Evolutionary conservation across 2,329 filamentous ascomycete species (phyloP).

Genomic region (Botrytis galanthina): DNA sequence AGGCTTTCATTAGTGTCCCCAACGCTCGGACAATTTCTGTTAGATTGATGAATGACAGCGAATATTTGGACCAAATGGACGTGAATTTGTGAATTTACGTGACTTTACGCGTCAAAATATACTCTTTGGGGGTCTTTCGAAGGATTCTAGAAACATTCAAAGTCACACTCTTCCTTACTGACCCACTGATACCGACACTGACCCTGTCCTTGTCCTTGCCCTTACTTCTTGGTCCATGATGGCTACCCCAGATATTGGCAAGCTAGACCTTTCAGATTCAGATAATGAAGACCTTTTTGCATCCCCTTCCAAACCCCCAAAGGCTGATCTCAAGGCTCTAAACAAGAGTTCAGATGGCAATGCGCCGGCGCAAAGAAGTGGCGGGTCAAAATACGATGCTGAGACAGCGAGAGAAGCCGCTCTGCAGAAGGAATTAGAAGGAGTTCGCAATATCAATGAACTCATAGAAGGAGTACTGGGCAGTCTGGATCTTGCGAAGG

Average conservation of each 20-base stretch:
- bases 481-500: slow-evolving; percentile 68
- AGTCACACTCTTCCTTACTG: not conserved
- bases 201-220: not conserved
- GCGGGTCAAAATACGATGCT: slow-evolving; percentile 56
- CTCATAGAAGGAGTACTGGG: slow-evolving; percentile 77
- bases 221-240: slow-evolving; percentile 20
- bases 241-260: slow-evolving; percentile 50
- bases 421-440: slow-evolving; percentile 76
- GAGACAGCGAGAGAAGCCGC: slow-evolving; percentile 70
- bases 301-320: slow-evolving; percentile 48
- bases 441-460: slow-evolving; percentile 80
- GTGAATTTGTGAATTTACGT: slow-evolving; percentile 1
- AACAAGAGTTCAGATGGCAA: slow-evolving; percentile 31
- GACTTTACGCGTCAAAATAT: slow-evolving; percentile 12
- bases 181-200: not conserved
- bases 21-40: slow-evolving; percentile 5
- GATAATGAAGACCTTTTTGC: slow-evolving; percentile 57
- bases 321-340: slow-evolving; percentile 29
- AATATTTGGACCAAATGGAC: not conserved
- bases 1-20: slow-evolving; percentile 5
- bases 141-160: slow-evolving; percentile 1
- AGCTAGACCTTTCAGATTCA: slow-evolving; percentile 52
- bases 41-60: not conserved
- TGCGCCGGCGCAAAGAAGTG: slow-evolving; percentile 37
- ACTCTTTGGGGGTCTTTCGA: not conserved